These are phyloP conservation scores for Suillus decipiens DNA, from an alignment of 768 basidiomycete species.

Conservation along the genomic window DNA sequence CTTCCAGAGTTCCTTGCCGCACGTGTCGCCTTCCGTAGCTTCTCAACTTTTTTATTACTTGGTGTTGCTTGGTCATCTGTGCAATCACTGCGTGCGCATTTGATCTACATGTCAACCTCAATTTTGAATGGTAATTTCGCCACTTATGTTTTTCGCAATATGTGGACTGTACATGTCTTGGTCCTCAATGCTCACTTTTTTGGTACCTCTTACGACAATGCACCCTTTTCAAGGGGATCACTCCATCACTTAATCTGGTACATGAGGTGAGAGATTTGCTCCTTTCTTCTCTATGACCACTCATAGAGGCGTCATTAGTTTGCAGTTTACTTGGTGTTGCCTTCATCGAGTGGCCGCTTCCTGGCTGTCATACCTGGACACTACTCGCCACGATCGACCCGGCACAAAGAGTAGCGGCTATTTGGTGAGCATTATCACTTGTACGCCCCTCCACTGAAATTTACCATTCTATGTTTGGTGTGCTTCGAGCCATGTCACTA, in stretches of 20 bases:
- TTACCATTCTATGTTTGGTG: too few relatives aligned
- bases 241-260: conserved; percentile 53
- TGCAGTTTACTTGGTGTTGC: conserved; percentile 75
- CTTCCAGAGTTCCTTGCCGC: not conserved
- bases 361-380: conserved; percentile 3
- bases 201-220: conserved; percentile 62
- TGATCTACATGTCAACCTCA: not conserved
- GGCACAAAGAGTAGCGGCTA: conserved; percentile 55
- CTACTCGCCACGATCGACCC: conserved; percentile 20
- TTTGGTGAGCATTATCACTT: conserved; percentile 40
- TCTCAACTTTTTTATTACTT: not conserved
- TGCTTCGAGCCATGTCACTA: too few relatives aligned
- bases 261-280: conserved; percentile 41
- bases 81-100: conserved; percentile 58
- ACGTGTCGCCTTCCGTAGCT: too few relatives aligned
- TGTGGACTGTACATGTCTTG: conserved; percentile 71
- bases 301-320: conserved; percentile 34
- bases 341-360: conserved; percentile 73
- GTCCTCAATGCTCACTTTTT: conserved; percentile 65
- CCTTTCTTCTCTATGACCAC: not conserved
- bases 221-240: conserved; percentile 60
- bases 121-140: not conserved
- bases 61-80: conserved; percentile 48
- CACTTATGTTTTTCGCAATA: conserved; percentile 67
- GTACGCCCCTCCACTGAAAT: too few relatives aligned